Percentiles rank a stretch among this genome's conserved stretches.
These are phyloP conservation scores for Moesziomyces parantarcticus DNA, from an alignment of 1,284 basidiomycete species.

Conservation along the genomic window DNA sequence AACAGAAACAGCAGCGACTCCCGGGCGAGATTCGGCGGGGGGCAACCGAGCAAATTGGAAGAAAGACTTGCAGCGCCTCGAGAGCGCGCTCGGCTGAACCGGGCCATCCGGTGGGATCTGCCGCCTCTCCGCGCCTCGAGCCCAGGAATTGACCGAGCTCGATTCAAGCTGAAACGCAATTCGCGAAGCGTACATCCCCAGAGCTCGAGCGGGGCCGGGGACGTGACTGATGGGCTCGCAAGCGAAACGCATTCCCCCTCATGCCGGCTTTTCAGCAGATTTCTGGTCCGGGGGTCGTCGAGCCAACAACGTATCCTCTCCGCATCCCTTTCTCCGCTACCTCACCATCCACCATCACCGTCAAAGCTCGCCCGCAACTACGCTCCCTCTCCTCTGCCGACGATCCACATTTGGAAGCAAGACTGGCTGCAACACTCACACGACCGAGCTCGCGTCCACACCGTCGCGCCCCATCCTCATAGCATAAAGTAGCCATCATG, in stretches of 20 bases:
- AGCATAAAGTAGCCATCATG: slow-evolving; percentile 35
- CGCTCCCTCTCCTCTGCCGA: not conserved
- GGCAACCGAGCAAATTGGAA: not conserved
- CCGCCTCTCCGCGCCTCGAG: too few relatives aligned
- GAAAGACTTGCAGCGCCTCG: not conserved
- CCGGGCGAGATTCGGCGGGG: not conserved
- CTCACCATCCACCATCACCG: not conserved
- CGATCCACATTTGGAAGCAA: not conserved
- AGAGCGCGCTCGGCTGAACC: not conserved
- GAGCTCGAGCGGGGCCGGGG: too few relatives aligned
- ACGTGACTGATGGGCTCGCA: not conserved
- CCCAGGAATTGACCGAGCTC: not conserved
- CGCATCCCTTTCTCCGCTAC: not conserved
- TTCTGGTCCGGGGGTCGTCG: not conserved
- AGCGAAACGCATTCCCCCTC: not conserved
- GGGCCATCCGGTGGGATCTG: not conserved
- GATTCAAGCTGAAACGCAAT: not conserved
- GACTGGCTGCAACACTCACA: not conserved
- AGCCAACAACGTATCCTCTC: too few relatives aligned
- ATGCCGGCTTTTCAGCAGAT: not conserved
- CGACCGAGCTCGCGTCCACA: not conserved
- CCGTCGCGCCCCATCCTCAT: not conserved
- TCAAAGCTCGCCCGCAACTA: not conserved
- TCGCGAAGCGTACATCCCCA: too few relatives aligned
- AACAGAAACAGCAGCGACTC: not conserved